Evolutionary conservation across 2,329 filamentous ascomycete species (phyloP).

Genomic region (Apiospora hydei): DNA sequence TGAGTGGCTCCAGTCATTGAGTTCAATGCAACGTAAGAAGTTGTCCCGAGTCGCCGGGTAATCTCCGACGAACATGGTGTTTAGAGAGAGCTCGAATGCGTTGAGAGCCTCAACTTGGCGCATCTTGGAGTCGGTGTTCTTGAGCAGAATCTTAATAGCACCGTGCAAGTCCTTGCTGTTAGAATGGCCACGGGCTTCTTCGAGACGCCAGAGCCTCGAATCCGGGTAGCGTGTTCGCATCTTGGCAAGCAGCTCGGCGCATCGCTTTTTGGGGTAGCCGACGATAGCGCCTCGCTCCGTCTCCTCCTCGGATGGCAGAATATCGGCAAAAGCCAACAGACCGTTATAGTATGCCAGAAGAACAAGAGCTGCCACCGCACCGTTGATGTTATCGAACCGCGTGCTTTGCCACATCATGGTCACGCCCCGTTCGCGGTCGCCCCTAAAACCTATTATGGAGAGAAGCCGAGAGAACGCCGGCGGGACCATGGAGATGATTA

Average conservation of each 20-base stretch:
- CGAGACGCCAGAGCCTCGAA: slow-evolving; percentile 84
- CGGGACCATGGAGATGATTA: slow-evolving; percentile 92
- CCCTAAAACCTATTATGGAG: slow-evolving; percentile 88
- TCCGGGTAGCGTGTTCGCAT: slow-evolving; percentile 84
- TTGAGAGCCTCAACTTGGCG: slow-evolving; percentile 88
- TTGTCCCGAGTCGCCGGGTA: slow-evolving; percentile 77
- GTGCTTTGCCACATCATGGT: slow-evolving; percentile 91
- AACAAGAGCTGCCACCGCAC: slow-evolving; percentile 84
- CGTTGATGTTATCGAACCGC: slow-evolving; percentile 86
- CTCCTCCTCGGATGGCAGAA: slow-evolving; percentile 71
- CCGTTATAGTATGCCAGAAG: slow-evolving; percentile 89
- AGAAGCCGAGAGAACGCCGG: slow-evolving; percentile 88
- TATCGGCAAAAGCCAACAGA: slow-evolving; percentile 85
- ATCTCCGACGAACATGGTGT: slow-evolving; percentile 79
- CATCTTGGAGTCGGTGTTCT: slow-evolving; percentile 72
- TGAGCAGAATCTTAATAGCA: slow-evolving; percentile 70
- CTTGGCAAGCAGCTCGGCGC: slow-evolving; percentile 69
- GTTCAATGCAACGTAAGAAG: slow-evolving; percentile 77
- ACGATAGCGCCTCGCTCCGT: slow-evolving; percentile 63
- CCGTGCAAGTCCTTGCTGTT: slow-evolving; percentile 70
- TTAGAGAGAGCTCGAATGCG: slow-evolving; percentile 83
- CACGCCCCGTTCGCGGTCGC: slow-evolving; percentile 83
- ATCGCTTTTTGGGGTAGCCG: slow-evolving; percentile 75
- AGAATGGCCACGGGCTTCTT: slow-evolving; percentile 81
- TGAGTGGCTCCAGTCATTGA: slow-evolving; percentile 91